Evolutionary conservation across 1,284 basidiomycete species (phyloP), one percentile per base, ranked within the genome.

Genomic region (Fistulinella cinereoalba): DNA sequence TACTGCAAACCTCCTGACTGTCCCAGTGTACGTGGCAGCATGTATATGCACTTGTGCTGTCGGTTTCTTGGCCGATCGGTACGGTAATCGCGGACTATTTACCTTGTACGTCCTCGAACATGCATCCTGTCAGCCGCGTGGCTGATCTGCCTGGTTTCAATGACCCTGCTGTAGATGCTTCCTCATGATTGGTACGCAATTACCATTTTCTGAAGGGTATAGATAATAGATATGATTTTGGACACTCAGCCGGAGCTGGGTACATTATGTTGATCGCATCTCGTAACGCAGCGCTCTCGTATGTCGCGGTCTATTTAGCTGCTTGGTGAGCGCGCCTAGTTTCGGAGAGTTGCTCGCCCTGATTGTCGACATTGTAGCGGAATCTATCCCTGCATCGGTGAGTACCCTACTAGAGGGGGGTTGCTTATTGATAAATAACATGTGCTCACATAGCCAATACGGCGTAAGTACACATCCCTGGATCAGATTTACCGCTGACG

Each of bases 371-470:
- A 15, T 37, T 40, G 29, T 43, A 82, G 81, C 56, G 85, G 84
- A 23, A 86, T 88, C 49, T 88, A 85, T 60, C 83, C 85, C 6
- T 72, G 79, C 39, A 83, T 88, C 52, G 73, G 80, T 82, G 47
- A 71, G 80, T 73, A 13, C 31, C n/a, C 33, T 31, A 18, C 18
- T 37, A 19, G n/a, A 11, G 11, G 27, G 15, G 6, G 7, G 21
- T 24, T 31, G 31, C 27, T 45, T 24, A 44, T 41, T 15, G 4
- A 39, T 18, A 28, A 10, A 31, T 22, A 43, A n/a, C n/a, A n/a
- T n/a, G n/a, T n/a, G n/a, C n/a, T n/a, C n/a, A n/a, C n/a, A n/a
- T 25, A 81, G 79, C 85, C 23, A 88, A 87, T 65, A 78, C 81
- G 4, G 75, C 84, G 79, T 80, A 54, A 56, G 74, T 58, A n/a